Evolutionary conservation across 2,329 filamentous ascomycete genomes (phyloP).

Genomic region (Chaetomiaceae sp.): DNA sequence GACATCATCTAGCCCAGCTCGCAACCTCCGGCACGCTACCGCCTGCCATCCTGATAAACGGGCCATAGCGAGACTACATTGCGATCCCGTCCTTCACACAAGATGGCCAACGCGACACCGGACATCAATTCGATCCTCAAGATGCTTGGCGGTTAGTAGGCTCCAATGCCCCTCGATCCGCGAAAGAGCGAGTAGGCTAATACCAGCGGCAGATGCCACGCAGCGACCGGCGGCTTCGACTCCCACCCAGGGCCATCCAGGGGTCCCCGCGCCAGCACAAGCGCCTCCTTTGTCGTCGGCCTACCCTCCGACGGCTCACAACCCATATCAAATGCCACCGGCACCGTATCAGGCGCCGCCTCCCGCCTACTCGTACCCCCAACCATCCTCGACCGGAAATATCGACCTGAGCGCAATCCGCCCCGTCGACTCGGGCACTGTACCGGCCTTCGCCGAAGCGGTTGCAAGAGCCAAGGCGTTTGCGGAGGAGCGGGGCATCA

Average conservation of each 20-base stretch:
- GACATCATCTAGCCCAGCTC: too few relatives aligned
- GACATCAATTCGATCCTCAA: slow-evolving; percentile 24
- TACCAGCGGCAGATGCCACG: slow-evolving; percentile 12
- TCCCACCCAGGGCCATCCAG: slow-evolving; percentile 20
- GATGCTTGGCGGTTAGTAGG: slow-evolving; percentile 18
- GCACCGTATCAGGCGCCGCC: slow-evolving; percentile 16
- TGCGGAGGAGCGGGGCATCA: slow-evolving; percentile 70
- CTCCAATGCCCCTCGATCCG: neutral
- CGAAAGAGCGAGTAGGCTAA: neutral
- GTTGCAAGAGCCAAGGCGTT: slow-evolving; percentile 79
- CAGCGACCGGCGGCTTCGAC: slow-evolving; percentile 24
- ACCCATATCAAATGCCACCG: slow-evolving; percentile 21
- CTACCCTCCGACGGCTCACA: slow-evolving; percentile 19
- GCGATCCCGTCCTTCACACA: neutral
- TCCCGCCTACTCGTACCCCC: slow-evolving; percentile 39
- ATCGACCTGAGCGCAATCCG: slow-evolving; percentile 76
- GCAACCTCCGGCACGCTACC: too few relatives aligned
- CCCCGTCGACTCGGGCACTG: slow-evolving; percentile 71
- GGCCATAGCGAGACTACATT: too few relatives aligned
- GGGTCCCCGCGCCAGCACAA: slow-evolving; percentile 13
- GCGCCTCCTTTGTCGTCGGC: slow-evolving; percentile 6
- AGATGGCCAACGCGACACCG: slow-evolving; percentile 21
- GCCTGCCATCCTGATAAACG: too few relatives aligned
- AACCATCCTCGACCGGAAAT: slow-evolving; percentile 66
- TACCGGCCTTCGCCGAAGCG: slow-evolving; percentile 72